phyloP scores from a whole-genome alignment of 257 asterid genomes.

The Solanum commersonii region DNA sequence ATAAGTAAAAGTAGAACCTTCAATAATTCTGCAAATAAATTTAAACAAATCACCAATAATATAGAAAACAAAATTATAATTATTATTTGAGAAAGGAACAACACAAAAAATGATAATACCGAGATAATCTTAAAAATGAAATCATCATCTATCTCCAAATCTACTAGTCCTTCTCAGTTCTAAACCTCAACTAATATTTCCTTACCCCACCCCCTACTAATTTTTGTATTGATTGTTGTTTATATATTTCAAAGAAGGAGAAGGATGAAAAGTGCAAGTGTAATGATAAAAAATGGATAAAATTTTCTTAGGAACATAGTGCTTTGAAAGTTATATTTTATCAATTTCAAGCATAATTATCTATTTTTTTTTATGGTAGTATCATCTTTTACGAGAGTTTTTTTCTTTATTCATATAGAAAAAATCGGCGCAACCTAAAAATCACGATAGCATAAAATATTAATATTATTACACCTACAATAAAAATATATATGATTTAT shows the following conservation, averaged over 20 bases:
- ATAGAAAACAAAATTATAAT: neutral
- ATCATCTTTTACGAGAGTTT: neutral
- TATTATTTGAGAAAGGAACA: neutral
- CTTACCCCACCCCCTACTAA: neutral
- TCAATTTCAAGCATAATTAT: neutral
- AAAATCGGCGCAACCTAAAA: neutral
- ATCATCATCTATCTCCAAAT: neutral
- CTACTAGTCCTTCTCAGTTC: neutral
- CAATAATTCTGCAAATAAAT: neutral
- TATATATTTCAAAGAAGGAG: neutral
- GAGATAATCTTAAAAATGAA: neutral
- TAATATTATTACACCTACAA: neutral
- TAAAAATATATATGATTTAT: neutral
- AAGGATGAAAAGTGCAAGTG: neutral
- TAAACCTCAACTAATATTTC: neutral
- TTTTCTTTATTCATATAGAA: neutral
- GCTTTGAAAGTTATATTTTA: neutral
- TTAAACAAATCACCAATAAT: neutral
- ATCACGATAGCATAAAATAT: neutral
- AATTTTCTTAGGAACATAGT: neutral
- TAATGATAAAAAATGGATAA: neutral
- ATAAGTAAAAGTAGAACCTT: neutral
- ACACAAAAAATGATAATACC: neutral
- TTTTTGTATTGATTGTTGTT: neutral
- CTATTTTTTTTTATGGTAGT: neutral